Base-by-base conservation (phyloP, 768 basidiomycete species). In the Fomitopsis serialis region DNA sequence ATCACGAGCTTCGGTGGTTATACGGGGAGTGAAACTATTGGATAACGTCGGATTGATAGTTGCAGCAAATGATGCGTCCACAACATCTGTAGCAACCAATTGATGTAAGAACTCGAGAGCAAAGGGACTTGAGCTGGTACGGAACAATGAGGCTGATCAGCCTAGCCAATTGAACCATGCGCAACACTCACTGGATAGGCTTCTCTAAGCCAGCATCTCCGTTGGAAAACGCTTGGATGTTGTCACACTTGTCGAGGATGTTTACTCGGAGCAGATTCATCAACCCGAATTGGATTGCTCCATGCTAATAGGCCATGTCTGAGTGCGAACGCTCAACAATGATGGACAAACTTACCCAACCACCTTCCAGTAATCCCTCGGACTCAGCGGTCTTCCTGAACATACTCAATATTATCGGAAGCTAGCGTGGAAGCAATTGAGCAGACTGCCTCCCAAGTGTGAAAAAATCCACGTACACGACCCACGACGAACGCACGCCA, bases 401-500 rank as follows among this genome's bases (percentile, higher is more conserved):
- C n/a, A 63, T 66, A 7, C 70, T 62, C 29, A 91, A 59, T 22
- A 90, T 67, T 15, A 70, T 70, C 25, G 89, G 88, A 12, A 91
- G 72, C 88, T 89, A 61, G 29, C 23, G 12, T 27, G 36, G 42
- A 6, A 47, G 17, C 23, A 7, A 46, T 34, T 58, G 27, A 58
- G 44, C 32, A 45, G 8, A 52, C 29, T n/a, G 15, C 13, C 3
- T 27, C 10, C 21, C 2, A 34, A 32, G 10, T 2, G 11, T 7
- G 35, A 21, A 54, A 27, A 46, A 50, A 34, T 57, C 34, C 17
- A 48, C 84, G 60, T 68, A 91, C 89, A 50, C 89, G 78, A 36
- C 87, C 84, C 51, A 87, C 69, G 19, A 88, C 74, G 62, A 90
- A 91, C 19, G 82, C 76, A 58, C 79, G 80, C 89, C 88, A 92